Percentiles rank a stretch among this genome's conserved stretches.
Conservation (phyloP, 2,329 filamentous ascomycete genomes). For the Conoideocrella luteorostrata region DNA sequence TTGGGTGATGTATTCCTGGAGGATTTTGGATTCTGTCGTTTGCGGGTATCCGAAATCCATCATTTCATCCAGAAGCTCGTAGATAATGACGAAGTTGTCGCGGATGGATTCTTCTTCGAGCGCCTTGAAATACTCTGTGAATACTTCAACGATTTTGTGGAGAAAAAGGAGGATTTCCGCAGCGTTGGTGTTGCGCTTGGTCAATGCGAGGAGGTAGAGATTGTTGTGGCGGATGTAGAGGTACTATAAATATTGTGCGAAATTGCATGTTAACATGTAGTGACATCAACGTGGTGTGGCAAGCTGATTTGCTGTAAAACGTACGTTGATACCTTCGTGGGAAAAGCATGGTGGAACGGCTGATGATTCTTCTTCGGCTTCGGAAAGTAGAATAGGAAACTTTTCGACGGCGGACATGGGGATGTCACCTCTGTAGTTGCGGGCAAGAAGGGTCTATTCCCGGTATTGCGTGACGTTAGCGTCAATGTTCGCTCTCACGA, state of each 20-base stretch:
- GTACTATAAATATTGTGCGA: slow-evolving; percentile 52
- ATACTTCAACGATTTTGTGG: slow-evolving; percentile 96
- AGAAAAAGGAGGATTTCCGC: slow-evolving; percentile 97
- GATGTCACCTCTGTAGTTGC: slow-evolving; percentile 97
- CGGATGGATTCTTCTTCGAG: slow-evolving; percentile 97
- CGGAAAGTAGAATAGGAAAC: slow-evolving; percentile 90
- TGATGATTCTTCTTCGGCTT: slow-evolving; percentile 98
- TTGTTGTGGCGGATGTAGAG: slow-evolving; percentile 99
- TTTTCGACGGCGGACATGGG: slow-evolving; percentile 99
- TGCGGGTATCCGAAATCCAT: slow-evolving; percentile 99
- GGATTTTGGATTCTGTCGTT: slow-evolving; percentile 95
- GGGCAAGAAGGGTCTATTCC: slow-evolving; percentile 83
- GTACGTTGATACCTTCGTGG: slow-evolving; percentile 93
- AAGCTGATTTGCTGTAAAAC: too few relatives aligned
- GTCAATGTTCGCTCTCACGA: not conserved
- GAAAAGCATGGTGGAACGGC: slow-evolving; percentile 97
- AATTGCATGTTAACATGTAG: slow-evolving; percentile 8
- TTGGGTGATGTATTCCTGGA: slow-evolving; percentile 99
- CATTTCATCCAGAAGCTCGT: slow-evolving; percentile 98
- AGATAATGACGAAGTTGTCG: slow-evolving; percentile 99
- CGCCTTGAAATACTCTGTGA: slow-evolving; percentile 99
- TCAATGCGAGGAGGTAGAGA: slow-evolving; percentile 93
- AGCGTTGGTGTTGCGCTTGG: slow-evolving; percentile 98
- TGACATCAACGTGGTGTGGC: too few relatives aligned
- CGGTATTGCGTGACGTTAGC: not conserved